Conservation (phyloP, 345 rosid genomes). For the Bretschneidera sinensis region DNA sequence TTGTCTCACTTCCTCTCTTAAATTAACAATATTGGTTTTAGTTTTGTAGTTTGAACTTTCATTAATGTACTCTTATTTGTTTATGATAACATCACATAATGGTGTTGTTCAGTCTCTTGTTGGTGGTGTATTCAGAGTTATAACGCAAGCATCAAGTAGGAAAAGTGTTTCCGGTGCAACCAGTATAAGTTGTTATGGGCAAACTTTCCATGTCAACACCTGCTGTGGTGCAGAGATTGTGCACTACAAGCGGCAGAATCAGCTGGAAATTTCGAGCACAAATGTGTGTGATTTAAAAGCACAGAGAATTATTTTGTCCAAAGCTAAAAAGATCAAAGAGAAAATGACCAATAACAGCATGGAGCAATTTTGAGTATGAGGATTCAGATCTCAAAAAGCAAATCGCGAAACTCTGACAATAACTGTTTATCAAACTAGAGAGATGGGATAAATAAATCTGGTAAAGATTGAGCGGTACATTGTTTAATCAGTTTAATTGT, state of each 20-base stretch:
- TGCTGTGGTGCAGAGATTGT: conserved; percentile 70
- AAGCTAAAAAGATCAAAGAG: too few relatives aligned
- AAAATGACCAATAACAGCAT: too few relatives aligned
- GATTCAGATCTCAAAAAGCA: too few relatives aligned
- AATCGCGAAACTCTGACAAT: too few relatives aligned
- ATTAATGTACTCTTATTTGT: not conserved
- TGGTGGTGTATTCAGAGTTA: conserved; percentile 36
- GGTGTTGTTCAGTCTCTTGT: too few relatives aligned
- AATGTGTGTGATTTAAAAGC: conserved; percentile 70
- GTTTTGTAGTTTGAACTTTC: conserved; percentile 3
- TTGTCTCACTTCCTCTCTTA: too few relatives aligned
- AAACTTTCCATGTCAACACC: conserved; percentile 68
- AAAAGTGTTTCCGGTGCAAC: conserved; percentile 66
- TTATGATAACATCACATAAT: not conserved
- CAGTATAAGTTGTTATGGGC: conserved; percentile 43
- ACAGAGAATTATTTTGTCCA: too few relatives aligned
- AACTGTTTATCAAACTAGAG: too few relatives aligned
- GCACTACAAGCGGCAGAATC: conserved; percentile 29
- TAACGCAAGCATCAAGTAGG: conserved; percentile 26
- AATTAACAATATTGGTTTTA: not conserved
- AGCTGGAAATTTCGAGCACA: conserved; percentile 38
- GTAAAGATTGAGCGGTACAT: too few relatives aligned
- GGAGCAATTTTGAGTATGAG: too few relatives aligned
- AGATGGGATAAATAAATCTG: too few relatives aligned
- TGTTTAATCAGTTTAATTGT: too few relatives aligned